phyloP scores from a whole-genome alignment of 2,329 filamentous ascomycete genomes.

The Calycina marina region DNA sequence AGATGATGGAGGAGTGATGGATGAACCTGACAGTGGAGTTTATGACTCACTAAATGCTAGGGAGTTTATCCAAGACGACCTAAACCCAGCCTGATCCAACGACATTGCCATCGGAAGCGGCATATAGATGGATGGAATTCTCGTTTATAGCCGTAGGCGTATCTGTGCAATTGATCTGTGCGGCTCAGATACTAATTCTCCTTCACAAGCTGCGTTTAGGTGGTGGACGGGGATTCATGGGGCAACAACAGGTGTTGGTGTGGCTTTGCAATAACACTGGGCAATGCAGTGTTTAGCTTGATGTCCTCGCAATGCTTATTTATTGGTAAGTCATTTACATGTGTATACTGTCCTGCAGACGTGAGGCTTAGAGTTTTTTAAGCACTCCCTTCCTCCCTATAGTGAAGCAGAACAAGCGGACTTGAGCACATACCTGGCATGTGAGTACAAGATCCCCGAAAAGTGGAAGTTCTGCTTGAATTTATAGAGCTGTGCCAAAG shows the following conservation, averaged over 20 bases:
- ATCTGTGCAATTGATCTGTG: constrained; percentile 36
- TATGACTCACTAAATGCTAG: constrained; percentile 25
- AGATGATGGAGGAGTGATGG: constrained; percentile 35
- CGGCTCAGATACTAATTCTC: constrained; percentile 36
- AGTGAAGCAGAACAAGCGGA: too few relatives aligned
- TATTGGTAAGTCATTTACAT: constrained; percentile 17
- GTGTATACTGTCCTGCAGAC: too few relatives aligned
- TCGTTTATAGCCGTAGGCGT: too few relatives aligned
- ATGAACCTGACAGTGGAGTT: constrained; percentile 23
- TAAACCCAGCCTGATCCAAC: too few relatives aligned
- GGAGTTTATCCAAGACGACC: too few relatives aligned
- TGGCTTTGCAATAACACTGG: constrained; percentile 32
- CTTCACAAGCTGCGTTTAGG: constrained; percentile 36
- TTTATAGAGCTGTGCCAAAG: constrained; percentile 25
- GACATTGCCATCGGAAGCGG: too few relatives aligned
- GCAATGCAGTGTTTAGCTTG: constrained; percentile 27
- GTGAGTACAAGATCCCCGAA: constrained; percentile 22
- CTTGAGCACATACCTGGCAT: constrained; percentile 1
- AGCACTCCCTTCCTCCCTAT: too few relatives aligned
- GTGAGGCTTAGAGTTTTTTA: too few relatives aligned
- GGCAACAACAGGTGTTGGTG: constrained; percentile 28
- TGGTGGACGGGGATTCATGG: constrained; percentile 32
- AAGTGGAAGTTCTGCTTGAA: constrained; percentile 24
- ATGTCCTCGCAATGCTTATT: constrained; percentile 30
- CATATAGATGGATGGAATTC: too few relatives aligned